Evolutionary conservation across 495 filamentous ascomycete species (phyloP).

Genomic region (Trichoderma virens): DNA sequence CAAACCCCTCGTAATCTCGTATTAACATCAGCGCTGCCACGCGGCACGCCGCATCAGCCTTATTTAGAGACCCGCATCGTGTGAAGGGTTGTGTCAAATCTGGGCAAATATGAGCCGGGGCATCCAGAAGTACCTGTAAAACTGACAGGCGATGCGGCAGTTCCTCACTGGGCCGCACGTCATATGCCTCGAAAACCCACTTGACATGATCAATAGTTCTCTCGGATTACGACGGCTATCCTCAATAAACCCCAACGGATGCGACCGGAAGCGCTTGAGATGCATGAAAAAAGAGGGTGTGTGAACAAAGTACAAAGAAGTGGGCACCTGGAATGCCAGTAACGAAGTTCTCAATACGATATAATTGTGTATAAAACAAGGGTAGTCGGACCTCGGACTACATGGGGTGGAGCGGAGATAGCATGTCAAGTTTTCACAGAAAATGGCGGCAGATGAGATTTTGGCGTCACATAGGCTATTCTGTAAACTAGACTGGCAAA

Average conservation of each 20-base stretch:
- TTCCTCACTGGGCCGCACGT: background rate
- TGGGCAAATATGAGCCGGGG: background rate
- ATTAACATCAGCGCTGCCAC: background rate
- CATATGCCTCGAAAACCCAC: background rate
- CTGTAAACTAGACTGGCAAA: background rate
- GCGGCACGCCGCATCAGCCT: background rate
- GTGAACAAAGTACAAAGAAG: background rate
- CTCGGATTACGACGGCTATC: conserved; percentile 3
- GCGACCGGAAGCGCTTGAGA: background rate
- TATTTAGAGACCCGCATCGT: background rate
- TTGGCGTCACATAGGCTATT: background rate
- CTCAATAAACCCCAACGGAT: background rate
- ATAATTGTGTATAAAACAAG: background rate
- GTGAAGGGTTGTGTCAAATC: background rate
- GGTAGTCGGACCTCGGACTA: background rate
- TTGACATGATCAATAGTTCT: background rate
- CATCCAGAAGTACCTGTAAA: conserved; percentile 1
- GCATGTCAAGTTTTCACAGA: background rate
- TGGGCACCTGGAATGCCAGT: background rate
- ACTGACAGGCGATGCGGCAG: background rate
- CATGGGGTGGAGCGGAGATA: background rate
- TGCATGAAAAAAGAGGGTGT: background rate
- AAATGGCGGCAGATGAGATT: background rate
- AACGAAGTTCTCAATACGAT: background rate
- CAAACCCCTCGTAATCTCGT: background rate